Evolutionary conservation across 495 filamentous ascomycete genomes (phyloP).

Genomic region (Aspergillus biplanus): DNA sequence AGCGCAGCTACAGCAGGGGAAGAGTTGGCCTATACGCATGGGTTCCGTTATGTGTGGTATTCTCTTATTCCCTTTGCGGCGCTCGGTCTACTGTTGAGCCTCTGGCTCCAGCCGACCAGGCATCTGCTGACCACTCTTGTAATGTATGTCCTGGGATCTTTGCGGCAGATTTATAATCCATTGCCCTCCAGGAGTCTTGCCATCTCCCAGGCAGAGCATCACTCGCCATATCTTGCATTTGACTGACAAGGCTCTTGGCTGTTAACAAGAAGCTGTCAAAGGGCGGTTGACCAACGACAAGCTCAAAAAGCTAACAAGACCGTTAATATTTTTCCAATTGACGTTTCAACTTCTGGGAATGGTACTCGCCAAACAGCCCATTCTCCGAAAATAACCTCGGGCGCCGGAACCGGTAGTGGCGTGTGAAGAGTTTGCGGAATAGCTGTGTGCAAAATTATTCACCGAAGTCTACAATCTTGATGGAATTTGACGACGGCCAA

Average conservation of each 20-base stretch:
- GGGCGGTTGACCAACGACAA: conserved; percentile 40
- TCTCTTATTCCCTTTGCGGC: not conserved
- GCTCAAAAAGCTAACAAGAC: conserved; percentile 42
- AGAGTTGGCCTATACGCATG: not conserved
- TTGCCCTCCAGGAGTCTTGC: conserved; percentile 28
- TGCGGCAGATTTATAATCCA: conserved; percentile 18
- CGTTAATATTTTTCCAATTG: conserved; percentile 34
- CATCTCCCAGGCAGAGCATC: conserved; percentile 39
- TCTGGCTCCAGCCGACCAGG: no score
- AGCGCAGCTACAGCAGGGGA: not conserved
- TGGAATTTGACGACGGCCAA: conserved; percentile 24
- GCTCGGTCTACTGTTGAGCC: no score
- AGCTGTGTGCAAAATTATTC: conserved; percentile 38
- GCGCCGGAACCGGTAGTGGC: conserved; percentile 39
- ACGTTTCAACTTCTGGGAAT: conserved; percentile 47
- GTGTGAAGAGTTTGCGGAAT: conserved; percentile 37
- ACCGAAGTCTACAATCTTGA: conserved; percentile 50
- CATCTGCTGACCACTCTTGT: conserved; percentile 41
- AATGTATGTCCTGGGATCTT: no score
- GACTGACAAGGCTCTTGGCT: conserved; percentile 31
- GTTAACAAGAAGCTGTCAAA: conserved; percentile 42
- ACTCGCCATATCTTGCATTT: conserved; percentile 40
- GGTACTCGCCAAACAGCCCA: conserved; percentile 39
- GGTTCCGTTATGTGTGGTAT: not conserved
- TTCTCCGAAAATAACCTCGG: conserved; percentile 47